phyloP scores from a whole-genome alignment of 1,284 basidiomycete species.

The Boletus albobrunnescens region DNA sequence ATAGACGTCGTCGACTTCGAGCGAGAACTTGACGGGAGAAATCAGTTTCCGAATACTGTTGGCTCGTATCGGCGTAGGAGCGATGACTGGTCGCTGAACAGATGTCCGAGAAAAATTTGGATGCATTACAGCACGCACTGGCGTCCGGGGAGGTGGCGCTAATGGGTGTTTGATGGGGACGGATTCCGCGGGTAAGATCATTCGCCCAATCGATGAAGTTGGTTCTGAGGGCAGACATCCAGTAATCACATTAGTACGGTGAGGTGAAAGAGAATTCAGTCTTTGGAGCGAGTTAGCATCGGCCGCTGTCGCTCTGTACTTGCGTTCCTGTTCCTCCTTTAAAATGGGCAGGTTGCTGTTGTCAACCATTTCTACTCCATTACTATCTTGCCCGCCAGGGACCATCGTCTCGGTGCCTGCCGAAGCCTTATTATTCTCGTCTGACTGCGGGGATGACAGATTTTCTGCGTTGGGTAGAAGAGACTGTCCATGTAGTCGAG shows the following conservation, averaged over 20 bases:
- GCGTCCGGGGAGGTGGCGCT: conserved; percentile 16
- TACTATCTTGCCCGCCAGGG: not conserved
- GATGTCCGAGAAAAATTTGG: conserved; percentile 15
- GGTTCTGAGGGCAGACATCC: conserved; percentile 19
- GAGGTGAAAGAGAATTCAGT: conserved; percentile 36
- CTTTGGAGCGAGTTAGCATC: conserved; percentile 7
- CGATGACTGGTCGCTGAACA: conserved; percentile 19
- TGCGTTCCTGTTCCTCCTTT: conserved; percentile 4
- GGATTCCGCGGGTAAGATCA: not conserved
- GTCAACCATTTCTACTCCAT: not conserved
- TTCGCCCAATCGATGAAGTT: conserved; percentile 5
- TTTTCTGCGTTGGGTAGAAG: not conserved
- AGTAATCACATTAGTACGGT: conserved; percentile 33
- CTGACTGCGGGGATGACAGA: conserved; percentile 1
- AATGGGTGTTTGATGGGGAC: not conserved
- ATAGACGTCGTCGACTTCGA: conserved; percentile 36
- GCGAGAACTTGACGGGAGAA: conserved; percentile 36
- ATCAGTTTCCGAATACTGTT: conserved; percentile 11
- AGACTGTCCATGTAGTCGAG: conserved; percentile 3
- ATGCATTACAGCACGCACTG: conserved; percentile 4
- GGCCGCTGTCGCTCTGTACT: conserved; percentile 1
- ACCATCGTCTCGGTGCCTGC: not conserved
- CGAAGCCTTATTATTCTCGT: conserved; percentile 1
- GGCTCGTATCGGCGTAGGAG: conserved; percentile 23
- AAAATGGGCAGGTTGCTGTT: conserved; percentile 1